Percentiles rank a stretch among this genome's conserved stretches.
These are phyloP conservation scores for Microcyclosporella mali DNA, from an alignment of 2,329 filamentous ascomycete species.

Conservation along the genomic window DNA sequence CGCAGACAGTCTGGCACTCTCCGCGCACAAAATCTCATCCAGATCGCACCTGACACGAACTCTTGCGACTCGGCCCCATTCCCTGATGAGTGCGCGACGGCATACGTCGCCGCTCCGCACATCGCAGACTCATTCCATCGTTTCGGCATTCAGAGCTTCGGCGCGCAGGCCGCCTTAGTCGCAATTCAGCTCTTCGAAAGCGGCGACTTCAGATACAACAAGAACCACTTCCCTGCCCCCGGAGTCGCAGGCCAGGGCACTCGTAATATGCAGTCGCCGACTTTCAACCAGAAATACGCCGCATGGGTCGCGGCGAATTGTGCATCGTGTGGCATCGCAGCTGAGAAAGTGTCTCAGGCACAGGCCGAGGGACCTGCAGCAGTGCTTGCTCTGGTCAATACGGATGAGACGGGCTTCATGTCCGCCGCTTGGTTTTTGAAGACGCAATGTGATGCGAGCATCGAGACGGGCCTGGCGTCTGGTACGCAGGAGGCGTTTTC, in stretches of 20 bases:
- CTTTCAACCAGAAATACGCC: slow-evolving; percentile 53
- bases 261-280: slow-evolving; percentile 57
- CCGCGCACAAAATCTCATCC: slow-evolving; percentile 31
- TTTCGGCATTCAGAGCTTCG: slow-evolving; percentile 50
- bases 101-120: slow-evolving; percentile 53
- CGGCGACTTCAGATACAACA: slow-evolving; percentile 61
- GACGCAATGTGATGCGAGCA: slow-evolving; percentile 46
- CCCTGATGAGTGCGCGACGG: slow-evolving; percentile 58
- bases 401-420: slow-evolving; percentile 49
- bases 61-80: slow-evolving; percentile 46
- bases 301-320: slow-evolving; percentile 36
- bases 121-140: slow-evolving; percentile 52
- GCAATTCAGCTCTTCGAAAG: slow-evolving; percentile 68
- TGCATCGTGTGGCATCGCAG: slow-evolving; percentile 21
- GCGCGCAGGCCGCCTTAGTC: slow-evolving; percentile 63
- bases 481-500: slow-evolving; percentile 47
- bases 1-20: too few relatives aligned
- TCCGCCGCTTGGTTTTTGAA: slow-evolving; percentile 57
- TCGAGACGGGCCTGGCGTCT: slow-evolving; percentile 41
- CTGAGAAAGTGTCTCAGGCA: slow-evolving; percentile 26
- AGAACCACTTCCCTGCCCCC: slow-evolving; percentile 51
- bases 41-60: slow-evolving; percentile 53
- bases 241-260: slow-evolving; percentile 66
- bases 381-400: slow-evolving; percentile 48
- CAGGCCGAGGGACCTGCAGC: slow-evolving; percentile 35